Evolutionary conservation across 2,329 filamentous ascomycete genomes (phyloP).

Genomic region (Nigrospora sphaerica): DNA sequence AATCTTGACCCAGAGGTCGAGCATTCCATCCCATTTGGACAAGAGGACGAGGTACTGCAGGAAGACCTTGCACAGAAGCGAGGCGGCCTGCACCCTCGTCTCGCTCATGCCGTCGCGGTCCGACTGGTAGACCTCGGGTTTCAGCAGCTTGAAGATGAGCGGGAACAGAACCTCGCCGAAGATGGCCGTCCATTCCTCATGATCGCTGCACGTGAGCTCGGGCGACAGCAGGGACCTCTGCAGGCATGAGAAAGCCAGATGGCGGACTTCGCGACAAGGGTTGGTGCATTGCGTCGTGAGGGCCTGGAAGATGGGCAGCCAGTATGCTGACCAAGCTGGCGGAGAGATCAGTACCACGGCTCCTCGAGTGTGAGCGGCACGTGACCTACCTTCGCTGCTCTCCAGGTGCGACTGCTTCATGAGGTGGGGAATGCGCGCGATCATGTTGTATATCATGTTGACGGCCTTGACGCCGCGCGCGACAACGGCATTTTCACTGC

Average conservation of each 20-base stretch:
- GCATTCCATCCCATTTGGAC: conserved; percentile 79
- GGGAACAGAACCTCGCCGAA: conserved; percentile 93
- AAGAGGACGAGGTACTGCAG: conserved; percentile 84
- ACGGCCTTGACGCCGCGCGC: conserved; percentile 75
- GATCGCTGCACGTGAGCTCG: conserved; percentile 73
- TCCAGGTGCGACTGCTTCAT: conserved; percentile 94
- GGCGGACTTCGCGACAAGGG: conserved; percentile 85
- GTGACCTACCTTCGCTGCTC: conserved; percentile 61
- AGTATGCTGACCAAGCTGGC: conserved; percentile 94
- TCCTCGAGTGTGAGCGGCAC: background rate
- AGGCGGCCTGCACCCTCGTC: conserved; percentile 85
- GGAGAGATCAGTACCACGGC: conserved; percentile 15
- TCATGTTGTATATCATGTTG: conserved; percentile 74
- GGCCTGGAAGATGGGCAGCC: conserved; percentile 88
- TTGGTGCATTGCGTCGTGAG: conserved; percentile 89
- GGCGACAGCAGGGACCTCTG: conserved; percentile 82
- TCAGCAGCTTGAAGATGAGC: conserved; percentile 76
- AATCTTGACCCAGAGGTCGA: conserved; percentile 87
- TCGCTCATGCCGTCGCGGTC: conserved; percentile 93
- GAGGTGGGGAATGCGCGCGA: conserved; percentile 71
- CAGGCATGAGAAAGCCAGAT: conserved; percentile 78
- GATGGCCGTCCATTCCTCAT: conserved; percentile 90
- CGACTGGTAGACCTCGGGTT: conserved; percentile 88
- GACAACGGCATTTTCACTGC: conserved; percentile 64
- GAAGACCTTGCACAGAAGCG: conserved; percentile 90